A percentile compares a stretch with the other conserved stretches of the same genome.
Evolutionary conservation across 2,329 filamentous ascomycete species (phyloP).

Genomic region (Tolypocladium album): DNA sequence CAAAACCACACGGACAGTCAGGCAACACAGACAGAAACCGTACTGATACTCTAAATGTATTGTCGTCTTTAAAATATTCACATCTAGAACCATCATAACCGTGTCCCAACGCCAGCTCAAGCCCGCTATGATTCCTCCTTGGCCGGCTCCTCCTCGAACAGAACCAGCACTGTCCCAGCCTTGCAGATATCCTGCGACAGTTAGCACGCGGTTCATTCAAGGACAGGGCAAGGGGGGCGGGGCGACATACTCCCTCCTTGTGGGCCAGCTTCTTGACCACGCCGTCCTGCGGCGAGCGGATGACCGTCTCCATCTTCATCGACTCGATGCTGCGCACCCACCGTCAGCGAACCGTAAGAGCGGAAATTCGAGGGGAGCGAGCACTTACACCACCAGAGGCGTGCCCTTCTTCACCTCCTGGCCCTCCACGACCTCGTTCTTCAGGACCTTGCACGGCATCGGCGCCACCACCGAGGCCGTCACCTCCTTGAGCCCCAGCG

Average conservation of each 20-base stretch:
- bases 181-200: constrained; percentile 60
- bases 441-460: constrained; percentile 94
- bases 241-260: constrained; percentile 56
- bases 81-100: constrained; percentile 1
- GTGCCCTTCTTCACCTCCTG: constrained; percentile 76
- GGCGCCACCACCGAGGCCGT: constrained; percentile 79
- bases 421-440: constrained; percentile 78
- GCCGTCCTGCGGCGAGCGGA: constrained; percentile 64
- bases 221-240: neutral
- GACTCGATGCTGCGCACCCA: constrained; percentile 55
- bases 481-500: constrained; percentile 69
- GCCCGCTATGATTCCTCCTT: constrained; percentile 13
- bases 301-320: constrained; percentile 86
- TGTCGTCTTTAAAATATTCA: neutral
- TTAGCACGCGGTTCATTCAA: constrained; percentile 6
- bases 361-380: neutral
- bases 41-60: neutral
- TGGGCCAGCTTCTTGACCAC: constrained; percentile 63
- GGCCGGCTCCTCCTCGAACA: constrained; percentile 49
- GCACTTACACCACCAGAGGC: constrained; percentile 65
- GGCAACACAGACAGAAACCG: neutral
- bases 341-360: neutral
- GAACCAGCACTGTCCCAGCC: constrained; percentile 61
- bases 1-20: neutral
- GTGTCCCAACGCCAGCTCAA: constrained; percentile 6